Evolutionary conservation across 352 stramenopile genomes (phyloP), one percentile per base, ranked within the genome.

Genomic region (Globisporangium cylindrosporum): DNA sequence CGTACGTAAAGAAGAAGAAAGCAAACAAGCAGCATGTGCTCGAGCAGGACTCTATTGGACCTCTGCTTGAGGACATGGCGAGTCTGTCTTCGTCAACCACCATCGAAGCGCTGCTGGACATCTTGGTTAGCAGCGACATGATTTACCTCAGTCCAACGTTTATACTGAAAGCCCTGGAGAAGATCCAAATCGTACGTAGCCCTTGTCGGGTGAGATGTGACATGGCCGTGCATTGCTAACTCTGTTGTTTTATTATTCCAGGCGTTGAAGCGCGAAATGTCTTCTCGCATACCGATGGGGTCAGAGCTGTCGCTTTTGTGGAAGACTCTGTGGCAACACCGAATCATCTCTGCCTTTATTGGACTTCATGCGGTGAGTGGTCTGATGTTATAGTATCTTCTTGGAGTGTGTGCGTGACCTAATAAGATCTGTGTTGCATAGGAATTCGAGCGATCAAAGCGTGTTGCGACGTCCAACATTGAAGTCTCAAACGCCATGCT

Each of bases 71-170:
- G 29, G 81, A 91, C 25, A 92, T 95, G 27, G 67, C 67, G n/a
- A 81, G 69, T 53, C 65, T 95, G 25, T 79, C 80, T 29, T 91
- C 85, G 14, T 75, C 76, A 4, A 85, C 84, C 29, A 92, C 79
- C 4, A 82, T 95, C 25, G 77, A 95, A 55, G 68, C 78, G 7
- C 75, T 95, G n/a, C 64, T 93, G 3, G 85, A 95, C n/a, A 72
- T 88, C 4, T 64, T 95, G n/a, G 65, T 89, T 1, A 80, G 73
- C 62, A 65, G 72, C 22, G 84, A 92, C 25, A 92, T 93, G 85
- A 67, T 66, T 24, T 60, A 75, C 34, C 62, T 95, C 8, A 81
- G 73, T 57, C 76, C 80, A n/a, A 72, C 62, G 2, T 93, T 92
- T 67, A 69, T 92, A 1, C 67, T 91, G 0, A 87, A 83, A 62